Conservation (phyloP, 2,329 filamentous ascomycete species). For the Aphanoascus verrucosus region DNA sequence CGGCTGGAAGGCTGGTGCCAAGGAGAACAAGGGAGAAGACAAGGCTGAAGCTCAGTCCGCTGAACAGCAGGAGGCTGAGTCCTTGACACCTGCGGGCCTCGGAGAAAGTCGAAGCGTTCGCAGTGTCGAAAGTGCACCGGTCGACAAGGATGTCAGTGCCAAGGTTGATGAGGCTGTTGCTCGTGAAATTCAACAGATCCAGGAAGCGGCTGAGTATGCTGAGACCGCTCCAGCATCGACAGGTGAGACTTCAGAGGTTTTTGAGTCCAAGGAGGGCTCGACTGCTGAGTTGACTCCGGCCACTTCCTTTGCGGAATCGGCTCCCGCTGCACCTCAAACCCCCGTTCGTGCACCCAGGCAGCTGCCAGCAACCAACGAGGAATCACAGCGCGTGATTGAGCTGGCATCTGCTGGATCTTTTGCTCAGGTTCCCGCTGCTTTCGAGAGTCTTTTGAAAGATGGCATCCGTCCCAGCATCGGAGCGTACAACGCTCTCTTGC, state of each 20-base stretch:
- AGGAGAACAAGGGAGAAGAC: slow-evolving; percentile 26
- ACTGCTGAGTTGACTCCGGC: slow-evolving; percentile 21
- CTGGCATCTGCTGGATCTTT: slow-evolving; percentile 63
- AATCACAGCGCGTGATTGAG: slow-evolving; percentile 67
- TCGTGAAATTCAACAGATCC: slow-evolving; percentile 56
- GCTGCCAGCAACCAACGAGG: slow-evolving; percentile 44
- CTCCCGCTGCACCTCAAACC: slow-evolving; percentile 43
- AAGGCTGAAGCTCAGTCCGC: slow-evolving; percentile 18
- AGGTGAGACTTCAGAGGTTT: slow-evolving; percentile 18
- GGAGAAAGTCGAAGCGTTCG: slow-evolving; percentile 53
- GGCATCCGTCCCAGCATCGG: slow-evolving; percentile 68
- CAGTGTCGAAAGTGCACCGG: slow-evolving; percentile 42
- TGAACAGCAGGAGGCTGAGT: slow-evolving; percentile 13
- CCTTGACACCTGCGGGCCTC: slow-evolving; percentile 38
- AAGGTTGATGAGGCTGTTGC: slow-evolving; percentile 78
- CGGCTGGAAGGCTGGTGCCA: slow-evolving; percentile 62
- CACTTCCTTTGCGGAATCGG: slow-evolving; percentile 24
- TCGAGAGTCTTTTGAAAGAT: slow-evolving; percentile 77
- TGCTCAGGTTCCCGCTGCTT: slow-evolving; percentile 79
- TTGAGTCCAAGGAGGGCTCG: slow-evolving; percentile 14
- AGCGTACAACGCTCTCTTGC: slow-evolving; percentile 85
- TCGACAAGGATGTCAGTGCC: slow-evolving; percentile 48
- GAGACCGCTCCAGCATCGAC: slow-evolving; percentile 27
- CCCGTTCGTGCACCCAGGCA: slow-evolving; percentile 46
- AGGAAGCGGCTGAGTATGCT: slow-evolving; percentile 42